phyloP scores from a whole-genome alignment of 768 basidiomycete species.

The Hypsizygus marmoreus region DNA sequence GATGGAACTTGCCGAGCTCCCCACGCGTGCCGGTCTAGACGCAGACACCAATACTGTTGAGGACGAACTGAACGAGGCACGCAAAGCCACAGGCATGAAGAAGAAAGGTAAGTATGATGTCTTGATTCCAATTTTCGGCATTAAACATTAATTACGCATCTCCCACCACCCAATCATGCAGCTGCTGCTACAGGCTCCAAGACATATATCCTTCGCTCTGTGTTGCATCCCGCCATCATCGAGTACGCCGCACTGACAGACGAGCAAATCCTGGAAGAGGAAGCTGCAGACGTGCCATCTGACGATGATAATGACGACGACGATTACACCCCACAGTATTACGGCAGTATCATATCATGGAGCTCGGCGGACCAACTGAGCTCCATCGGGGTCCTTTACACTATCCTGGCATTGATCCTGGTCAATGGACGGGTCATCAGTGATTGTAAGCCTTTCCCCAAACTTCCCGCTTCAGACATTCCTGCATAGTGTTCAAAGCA shows the following conservation, averaged over 20 bases:
- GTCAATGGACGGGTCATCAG: constrained; percentile 72
- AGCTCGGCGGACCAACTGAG: constrained; percentile 67
- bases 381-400: constrained; percentile 72
- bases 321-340: constrained; percentile 40
- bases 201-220: constrained; percentile 82
- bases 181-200: constrained; percentile 66
- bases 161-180: constrained; percentile 22
- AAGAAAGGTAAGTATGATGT: constrained; percentile 55
- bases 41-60: constrained; percentile 40
- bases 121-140: background rate
- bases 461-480: constrained; percentile 1
- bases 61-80: constrained; percentile 48
- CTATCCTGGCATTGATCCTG: constrained; percentile 83
- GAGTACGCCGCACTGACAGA: constrained; percentile 58
- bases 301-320: constrained; percentile 55
- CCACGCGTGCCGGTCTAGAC: constrained; percentile 57
- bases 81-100: constrained; percentile 57
- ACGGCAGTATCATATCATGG: constrained; percentile 78
- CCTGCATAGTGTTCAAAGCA: background rate
- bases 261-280: constrained; percentile 52
- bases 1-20: constrained; percentile 83
- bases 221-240: constrained; percentile 62
- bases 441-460: constrained; percentile 58
- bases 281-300: constrained; percentile 47
- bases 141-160: background rate